Evolutionary conservation across 805 yeast species (phyloP), one percentile per base, ranked within the genome.

Genomic region (Ogataea nitratoaversa): DNA sequence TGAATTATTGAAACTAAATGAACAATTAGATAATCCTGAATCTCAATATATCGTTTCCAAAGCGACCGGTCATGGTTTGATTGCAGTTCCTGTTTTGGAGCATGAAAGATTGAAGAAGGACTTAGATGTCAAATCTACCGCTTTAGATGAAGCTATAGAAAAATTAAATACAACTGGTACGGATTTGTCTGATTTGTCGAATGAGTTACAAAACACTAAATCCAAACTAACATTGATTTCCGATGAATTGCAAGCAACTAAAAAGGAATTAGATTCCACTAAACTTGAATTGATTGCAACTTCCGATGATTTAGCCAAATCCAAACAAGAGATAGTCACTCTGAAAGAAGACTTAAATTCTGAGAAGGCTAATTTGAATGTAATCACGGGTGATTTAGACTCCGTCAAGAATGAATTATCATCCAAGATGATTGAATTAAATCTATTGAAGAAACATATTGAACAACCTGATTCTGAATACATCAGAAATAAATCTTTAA

Each of bases 11-110:
- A 25, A 12, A 16, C 32, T 30, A 18, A 30, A 30, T 4, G 8
- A 40, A 13, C 41, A 43, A 32, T 52, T 59, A 32, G 36, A 52
- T 8, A 40, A 40, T 14, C 68, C 71, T 14, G 38, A 56, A 22
- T 36, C 44, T 13, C 53, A 50, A 8, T 51, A 52, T 19, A 36
- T 61, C 11, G 36, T 38, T 17, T 51, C 44, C 14, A 49, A 54
- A 32, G 66, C 63, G 12, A 38, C 32, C 8, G 32, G 32, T 14
- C 39, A 38, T 12, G 35, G 41, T 8, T 37, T 43, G 12, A 39
- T 41, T 14, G 32, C 30, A 11, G 8, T 48, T 14, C 42, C 50
- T 1, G 2, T 32, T 3, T 32, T 44, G 4, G 38, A 33, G 11
- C 33, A 41, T 36, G 66, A 66, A 4, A 57, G 60, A 33, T 39